Base-by-base conservation (phyloP, 768 basidiomycete species). In the Pisolithus sp. region DNA sequence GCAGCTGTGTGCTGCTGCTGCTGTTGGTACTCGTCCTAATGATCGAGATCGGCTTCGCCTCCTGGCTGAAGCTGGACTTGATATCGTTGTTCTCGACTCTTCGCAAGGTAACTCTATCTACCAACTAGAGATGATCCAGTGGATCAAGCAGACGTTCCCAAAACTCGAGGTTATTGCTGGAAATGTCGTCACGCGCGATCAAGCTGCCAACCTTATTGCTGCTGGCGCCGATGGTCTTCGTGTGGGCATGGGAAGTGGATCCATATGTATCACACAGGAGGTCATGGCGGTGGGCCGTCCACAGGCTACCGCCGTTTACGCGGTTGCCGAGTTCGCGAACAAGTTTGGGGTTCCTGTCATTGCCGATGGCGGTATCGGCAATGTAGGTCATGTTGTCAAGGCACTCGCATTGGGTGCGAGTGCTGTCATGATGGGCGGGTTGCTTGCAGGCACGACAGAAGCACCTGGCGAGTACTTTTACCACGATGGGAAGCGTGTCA, bases 391-490 rank as follows among this genome's bases (percentile, higher is more conserved):
- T 68, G 88, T 98, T 59, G 93, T 97, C 65, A 99, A 99, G 74
- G 96, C 96, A 4, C 75, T 98, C 44, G 76, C 93, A 1, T 80
- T 98, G 13, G 96, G 96, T 48, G 96, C 95, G 3, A 85, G 86
- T 21, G 94, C 93, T 4, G 93, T 98, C 49, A 98, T 98, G 96
- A 97, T 99, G 96, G 96, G 96, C 42, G 86, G 92, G 8, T 71
- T 98, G 45, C 76, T 99, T 24, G 96, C 96, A 2, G 95, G 95
- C 28, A 98, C 96, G 34, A 85, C 91, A 56, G 95, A 99, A 69
- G 92, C 93, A 0, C 96, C 96, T 0, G 96, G 96, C 60, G 93
- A 98, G 73, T 99, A 96, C 76, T 98, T 96, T 69, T 99, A 95
- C 72, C 94, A 98, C 64, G 94, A 97, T 57, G 96, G 96, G 56